These are phyloP conservation scores for Zychaea mexicana DNA, from an alignment of 371 early-diverging fungal genomes.

Conservation along the genomic window DNA sequence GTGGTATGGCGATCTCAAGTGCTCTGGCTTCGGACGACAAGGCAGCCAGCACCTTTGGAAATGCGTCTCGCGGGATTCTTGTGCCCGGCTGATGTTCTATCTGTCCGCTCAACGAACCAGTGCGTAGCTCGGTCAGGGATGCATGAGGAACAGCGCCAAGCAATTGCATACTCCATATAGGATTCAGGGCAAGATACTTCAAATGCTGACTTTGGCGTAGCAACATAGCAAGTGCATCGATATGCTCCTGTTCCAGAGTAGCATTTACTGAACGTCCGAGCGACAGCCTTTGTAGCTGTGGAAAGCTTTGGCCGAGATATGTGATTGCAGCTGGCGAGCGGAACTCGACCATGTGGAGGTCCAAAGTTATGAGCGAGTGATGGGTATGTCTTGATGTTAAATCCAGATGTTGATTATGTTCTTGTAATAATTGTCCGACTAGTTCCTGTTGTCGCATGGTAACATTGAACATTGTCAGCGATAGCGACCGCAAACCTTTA, in stretches of 20 bases:
- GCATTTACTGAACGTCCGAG: background rate
- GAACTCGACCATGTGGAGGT: background rate
- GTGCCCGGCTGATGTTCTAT: background rate
- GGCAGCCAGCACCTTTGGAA: background rate
- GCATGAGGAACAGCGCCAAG: background rate
- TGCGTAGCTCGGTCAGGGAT: background rate
- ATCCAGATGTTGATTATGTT: too few relatives aligned
- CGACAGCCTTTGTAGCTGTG: background rate
- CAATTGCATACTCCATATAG: background rate
- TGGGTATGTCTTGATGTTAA: too few relatives aligned
- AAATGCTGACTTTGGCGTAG: background rate
- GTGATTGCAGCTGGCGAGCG: background rate
- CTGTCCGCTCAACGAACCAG: background rate
- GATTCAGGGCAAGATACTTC: background rate
- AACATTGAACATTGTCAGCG: slow-evolving; percentile 1
- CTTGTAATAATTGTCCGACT: background rate
- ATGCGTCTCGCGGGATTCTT: background rate
- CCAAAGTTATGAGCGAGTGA: background rate
- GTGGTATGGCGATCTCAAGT: background rate
- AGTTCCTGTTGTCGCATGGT: background rate
- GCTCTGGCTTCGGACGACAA: background rate
- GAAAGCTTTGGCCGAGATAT: background rate
- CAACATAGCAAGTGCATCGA: background rate
- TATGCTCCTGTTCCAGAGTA: background rate
- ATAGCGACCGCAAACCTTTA: background rate